Conservation (phyloP, 306 rosid species). For the Casuarina equisetifolia region DNA sequence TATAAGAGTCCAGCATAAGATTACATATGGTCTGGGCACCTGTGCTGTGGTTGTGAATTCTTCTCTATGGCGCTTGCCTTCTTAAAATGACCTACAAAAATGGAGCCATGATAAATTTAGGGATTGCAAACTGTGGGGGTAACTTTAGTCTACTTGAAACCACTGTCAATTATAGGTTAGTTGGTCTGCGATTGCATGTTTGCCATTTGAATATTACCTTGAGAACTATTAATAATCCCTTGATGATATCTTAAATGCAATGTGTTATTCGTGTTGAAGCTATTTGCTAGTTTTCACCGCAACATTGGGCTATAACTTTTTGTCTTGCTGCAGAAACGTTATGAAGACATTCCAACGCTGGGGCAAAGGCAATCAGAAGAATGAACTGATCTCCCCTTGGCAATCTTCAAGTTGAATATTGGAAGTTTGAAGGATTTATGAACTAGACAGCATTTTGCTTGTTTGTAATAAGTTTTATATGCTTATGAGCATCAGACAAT, state of each 20-base stretch:
- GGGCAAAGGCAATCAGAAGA: conserved; percentile 62
- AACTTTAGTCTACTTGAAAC: neutral
- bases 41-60: neutral
- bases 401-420: conserved; percentile 18
- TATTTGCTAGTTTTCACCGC: neutral
- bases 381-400: conserved; percentile 25
- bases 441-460: conserved; percentile 46
- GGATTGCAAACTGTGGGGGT: neutral
- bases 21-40: neutral
- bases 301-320: neutral
- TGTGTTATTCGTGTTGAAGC: neutral
- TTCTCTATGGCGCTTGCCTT: too few relatives aligned
- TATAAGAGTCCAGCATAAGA: neutral
- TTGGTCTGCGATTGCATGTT: neutral
- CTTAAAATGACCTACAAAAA: neutral
- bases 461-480: conserved; percentile 56
- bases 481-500: conserved; percentile 7
- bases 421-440: conserved; percentile 37
- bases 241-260: neutral
- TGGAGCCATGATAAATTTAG: neutral
- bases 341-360: conserved; percentile 56
- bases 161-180: neutral
- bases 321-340: conserved; percentile 51
- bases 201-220: neutral
- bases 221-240: neutral